Conservation (phyloP, 2,329 filamentous ascomycete genomes). For the Fusarium tuaranense region DNA sequence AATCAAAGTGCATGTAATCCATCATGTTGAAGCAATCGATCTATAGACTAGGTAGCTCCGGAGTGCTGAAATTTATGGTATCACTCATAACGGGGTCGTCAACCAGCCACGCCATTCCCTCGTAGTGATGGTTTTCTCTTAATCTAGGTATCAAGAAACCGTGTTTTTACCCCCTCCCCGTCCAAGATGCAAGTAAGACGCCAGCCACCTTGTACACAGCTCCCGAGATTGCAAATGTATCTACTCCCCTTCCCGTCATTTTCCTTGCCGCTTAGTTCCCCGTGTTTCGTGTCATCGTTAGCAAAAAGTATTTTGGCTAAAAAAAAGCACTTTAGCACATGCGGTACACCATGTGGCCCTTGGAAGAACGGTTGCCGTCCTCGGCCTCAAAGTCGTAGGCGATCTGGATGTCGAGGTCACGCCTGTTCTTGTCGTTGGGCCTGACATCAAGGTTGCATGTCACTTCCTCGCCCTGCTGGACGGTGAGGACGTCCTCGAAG, state of each 20-base stretch:
- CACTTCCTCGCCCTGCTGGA: conserved; percentile 87
- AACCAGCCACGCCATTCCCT: conserved; percentile 40
- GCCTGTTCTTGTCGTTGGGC: conserved; percentile 93
- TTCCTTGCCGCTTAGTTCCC: conserved; percentile 3
- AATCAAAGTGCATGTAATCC: neutral
- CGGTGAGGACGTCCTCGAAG: conserved; percentile 90
- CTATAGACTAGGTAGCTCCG: conserved; percentile 44
- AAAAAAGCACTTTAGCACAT: conserved; percentile 66
- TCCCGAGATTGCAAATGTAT: conserved; percentile 34
- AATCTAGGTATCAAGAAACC: conserved; percentile 37
- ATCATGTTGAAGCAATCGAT: conserved; percentile 40
- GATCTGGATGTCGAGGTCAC: conserved; percentile 93
- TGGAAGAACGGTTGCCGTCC: conserved; percentile 75
- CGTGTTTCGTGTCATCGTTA: conserved; percentile 42
- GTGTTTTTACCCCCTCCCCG: conserved; percentile 15
- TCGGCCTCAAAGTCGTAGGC: conserved; percentile 83
- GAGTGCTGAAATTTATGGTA: conserved; percentile 44
- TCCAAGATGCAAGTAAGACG: conserved; percentile 44
- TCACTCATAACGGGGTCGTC: conserved; percentile 45
- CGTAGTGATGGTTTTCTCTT: conserved; percentile 32
- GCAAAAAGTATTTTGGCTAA: conserved; percentile 28
- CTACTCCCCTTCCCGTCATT: conserved; percentile 21
- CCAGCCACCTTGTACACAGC: conserved; percentile 41
- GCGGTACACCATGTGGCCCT: conserved; percentile 84
- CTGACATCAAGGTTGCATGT: conserved; percentile 80